phyloP scores from a whole-genome alignment of 305 asterid genomes.

The Caryopteris hybrid region DNA sequence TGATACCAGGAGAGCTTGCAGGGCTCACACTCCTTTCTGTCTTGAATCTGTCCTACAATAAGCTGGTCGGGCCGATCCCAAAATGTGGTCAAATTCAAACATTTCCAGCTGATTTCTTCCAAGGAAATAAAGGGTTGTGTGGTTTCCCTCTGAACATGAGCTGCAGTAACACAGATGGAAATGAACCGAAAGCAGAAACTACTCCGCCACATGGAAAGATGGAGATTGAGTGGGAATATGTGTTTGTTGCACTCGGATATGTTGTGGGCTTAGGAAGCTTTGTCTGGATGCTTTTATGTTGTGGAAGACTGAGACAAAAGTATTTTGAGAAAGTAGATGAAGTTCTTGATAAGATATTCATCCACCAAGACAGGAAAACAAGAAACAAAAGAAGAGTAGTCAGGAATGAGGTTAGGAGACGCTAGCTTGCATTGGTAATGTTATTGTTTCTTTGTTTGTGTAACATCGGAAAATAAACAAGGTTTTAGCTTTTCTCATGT shows the following conservation, averaged over 20 bases:
- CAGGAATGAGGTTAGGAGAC: too few relatives aligned
- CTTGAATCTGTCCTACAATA: slow-evolving; percentile 38
- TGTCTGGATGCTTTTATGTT: slow-evolving; percentile 9
- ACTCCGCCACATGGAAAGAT: neutral
- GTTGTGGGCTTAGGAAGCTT: slow-evolving; percentile 24
- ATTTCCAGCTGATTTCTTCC: slow-evolving; percentile 17
- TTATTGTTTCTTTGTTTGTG: too few relatives aligned
- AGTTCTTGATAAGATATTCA: neutral
- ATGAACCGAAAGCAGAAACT: too few relatives aligned
- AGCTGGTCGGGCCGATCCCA: slow-evolving; percentile 32
- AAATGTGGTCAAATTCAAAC: slow-evolving; percentile 28
- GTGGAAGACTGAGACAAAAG: neutral
- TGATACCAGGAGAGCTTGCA: slow-evolving; percentile 31
- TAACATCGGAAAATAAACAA: too few relatives aligned
- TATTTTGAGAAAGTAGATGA: neutral
- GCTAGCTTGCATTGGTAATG: too few relatives aligned
- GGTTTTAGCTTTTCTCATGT: too few relatives aligned
- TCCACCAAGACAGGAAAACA: too few relatives aligned
- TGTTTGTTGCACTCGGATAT: slow-evolving; percentile 19
- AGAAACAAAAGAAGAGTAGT: too few relatives aligned
- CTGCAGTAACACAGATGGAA: neutral
- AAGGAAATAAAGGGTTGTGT: slow-evolving; percentile 33
- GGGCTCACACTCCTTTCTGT: slow-evolving; percentile 23
- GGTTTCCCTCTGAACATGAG: slow-evolving; percentile 26
- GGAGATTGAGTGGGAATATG: slow-evolving; percentile 19